These are phyloP conservation scores for Mytilinidion resinicola DNA, from an alignment of 495 filamentous ascomycete species.

Conservation along the genomic window DNA sequence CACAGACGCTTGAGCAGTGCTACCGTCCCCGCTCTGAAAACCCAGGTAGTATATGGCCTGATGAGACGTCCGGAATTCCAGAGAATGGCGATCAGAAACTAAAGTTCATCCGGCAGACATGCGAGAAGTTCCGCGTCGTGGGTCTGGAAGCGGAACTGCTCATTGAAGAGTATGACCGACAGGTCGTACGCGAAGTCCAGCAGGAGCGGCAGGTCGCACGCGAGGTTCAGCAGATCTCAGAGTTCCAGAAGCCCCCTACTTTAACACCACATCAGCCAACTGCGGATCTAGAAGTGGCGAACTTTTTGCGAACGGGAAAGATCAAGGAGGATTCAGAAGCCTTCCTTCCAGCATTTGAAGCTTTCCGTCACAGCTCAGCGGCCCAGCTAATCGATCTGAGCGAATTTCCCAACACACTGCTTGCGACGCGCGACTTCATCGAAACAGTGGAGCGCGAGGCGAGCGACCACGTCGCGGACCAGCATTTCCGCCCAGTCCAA, in stretches of 20 bases:
- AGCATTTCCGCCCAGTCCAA: slow-evolving; percentile 49
- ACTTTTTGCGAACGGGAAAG: slow-evolving; percentile 34
- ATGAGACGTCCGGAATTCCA: background rate
- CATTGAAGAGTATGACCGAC: too few species aligned
- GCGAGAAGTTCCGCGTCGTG: slow-evolving; percentile 39
- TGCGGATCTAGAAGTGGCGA: slow-evolving; percentile 42
- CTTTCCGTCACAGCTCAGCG: slow-evolving; percentile 39
- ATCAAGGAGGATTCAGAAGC: slow-evolving; percentile 23
- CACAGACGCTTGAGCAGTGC: slow-evolving; percentile 38
- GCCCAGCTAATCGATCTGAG: slow-evolving; percentile 27
- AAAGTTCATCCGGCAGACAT: slow-evolving; percentile 25
- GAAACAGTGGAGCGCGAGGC: slow-evolving; percentile 35
- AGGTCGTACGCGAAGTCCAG: slow-evolving; percentile 52
- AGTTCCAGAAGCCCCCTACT: slow-evolving; percentile 44
- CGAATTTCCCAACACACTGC: slow-evolving; percentile 38
- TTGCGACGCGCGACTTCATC: slow-evolving; percentile 52
- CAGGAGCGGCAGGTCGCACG: slow-evolving; percentile 60
- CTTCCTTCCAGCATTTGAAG: slow-evolving; percentile 44
- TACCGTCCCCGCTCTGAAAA: too few species aligned
- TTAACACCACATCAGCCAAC: slow-evolving; percentile 35
- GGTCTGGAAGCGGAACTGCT: slow-evolving; percentile 30
- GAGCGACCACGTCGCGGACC: slow-evolving; percentile 33
- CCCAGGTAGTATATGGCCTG: too few species aligned
- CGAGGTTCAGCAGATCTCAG: slow-evolving; percentile 53
- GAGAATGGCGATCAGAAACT: slow-evolving; percentile 1